These are phyloP conservation scores for Cupressus sempervirens DNA, from an alignment of 75 land plant genomes.

Conservation along the genomic window DNA sequence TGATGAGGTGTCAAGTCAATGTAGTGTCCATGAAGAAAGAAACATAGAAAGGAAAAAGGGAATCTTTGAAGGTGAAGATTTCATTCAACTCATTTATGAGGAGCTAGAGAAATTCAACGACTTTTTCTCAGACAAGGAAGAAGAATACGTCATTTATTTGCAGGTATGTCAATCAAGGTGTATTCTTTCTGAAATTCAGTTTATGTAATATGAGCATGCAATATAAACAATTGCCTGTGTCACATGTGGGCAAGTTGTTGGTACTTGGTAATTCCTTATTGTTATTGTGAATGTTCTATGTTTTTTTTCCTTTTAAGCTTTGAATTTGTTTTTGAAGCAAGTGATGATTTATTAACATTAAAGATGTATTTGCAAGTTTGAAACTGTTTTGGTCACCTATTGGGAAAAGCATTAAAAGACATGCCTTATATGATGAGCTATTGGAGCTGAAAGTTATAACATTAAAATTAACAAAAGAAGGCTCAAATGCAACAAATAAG, in stretches of 20 bases:
- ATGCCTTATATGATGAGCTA: not conserved
- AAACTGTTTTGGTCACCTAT: not conserved
- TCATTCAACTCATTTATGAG: slow-evolving; percentile 64
- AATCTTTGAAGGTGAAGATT: slow-evolving; percentile 47
- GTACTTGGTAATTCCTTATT: not conserved
- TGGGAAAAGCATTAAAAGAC: not conserved
- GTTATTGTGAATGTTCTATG: not conserved
- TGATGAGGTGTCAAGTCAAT: slow-evolving; percentile 8
- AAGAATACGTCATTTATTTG: slow-evolving; percentile 81
- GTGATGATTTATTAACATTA: not conserved
- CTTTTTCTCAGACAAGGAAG: slow-evolving; percentile 91
- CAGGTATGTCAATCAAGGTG: slow-evolving; percentile 41
- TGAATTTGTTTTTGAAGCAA: not conserved
- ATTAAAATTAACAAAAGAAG: not conserved
- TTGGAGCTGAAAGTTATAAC: not conserved
- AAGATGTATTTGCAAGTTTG: not conserved
- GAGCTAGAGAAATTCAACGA: slow-evolving; percentile 92
- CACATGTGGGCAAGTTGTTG: not conserved
- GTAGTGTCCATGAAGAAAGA: not conserved
- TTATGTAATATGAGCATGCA: not conserved
- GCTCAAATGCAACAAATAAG: not conserved
- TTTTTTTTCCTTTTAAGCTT: not conserved
- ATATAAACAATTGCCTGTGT: not conserved
- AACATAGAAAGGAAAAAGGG: not conserved
- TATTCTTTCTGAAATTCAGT: not conserved